Evolutionary conservation across 2,329 filamentous ascomycete genomes (phyloP).

Genomic region (Passalora sequoiae): DNA sequence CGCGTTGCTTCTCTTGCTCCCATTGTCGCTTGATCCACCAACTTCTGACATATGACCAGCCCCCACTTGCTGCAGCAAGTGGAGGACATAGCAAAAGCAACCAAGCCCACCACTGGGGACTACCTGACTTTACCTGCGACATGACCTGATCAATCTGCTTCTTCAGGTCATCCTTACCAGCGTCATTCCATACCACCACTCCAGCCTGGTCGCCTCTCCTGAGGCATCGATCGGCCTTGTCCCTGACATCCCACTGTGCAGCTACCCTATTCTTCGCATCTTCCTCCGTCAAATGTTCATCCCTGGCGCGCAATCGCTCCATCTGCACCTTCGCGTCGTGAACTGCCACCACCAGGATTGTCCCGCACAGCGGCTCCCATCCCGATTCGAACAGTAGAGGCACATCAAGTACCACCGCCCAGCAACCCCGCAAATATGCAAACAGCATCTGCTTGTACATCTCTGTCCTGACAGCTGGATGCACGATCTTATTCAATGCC

Average conservation of each 20-base stretch:
- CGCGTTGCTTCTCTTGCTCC: constrained; percentile 53
- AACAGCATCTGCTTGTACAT: constrained; percentile 72
- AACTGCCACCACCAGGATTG: constrained; percentile 82
- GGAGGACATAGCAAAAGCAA: constrained; percentile 65
- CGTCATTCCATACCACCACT: constrained; percentile 88
- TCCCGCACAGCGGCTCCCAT: constrained; percentile 79
- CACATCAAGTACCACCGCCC: constrained; percentile 90
- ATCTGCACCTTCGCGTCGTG: constrained; percentile 77
- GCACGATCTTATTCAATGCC: constrained; percentile 82
- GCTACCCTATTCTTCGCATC: constrained; percentile 82
- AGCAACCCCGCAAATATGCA: constrained; percentile 68
- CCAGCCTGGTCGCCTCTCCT: constrained; percentile 60
- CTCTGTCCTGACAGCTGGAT: constrained; percentile 78
- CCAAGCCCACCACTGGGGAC: constrained; percentile 82
- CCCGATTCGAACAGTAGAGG: constrained; percentile 85
- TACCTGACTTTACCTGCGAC: constrained; percentile 54
- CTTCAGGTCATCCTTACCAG: constrained; percentile 63
- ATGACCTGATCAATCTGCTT: constrained; percentile 63
- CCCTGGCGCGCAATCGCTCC: constrained; percentile 66
- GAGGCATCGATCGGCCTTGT: constrained; percentile 73
- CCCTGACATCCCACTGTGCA: constrained; percentile 79
- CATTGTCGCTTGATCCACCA: constrained; percentile 64
- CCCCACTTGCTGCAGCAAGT: constrained; percentile 61
- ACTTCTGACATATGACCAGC: constrained; percentile 70
- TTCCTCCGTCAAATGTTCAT: constrained; percentile 71